Percentiles rank a stretch among this genome's conserved stretches.
These are phyloP conservation scores for Papiliotrema laurentii DNA, from an alignment of 1,284 basidiomycete species.

Conservation along the genomic window DNA sequence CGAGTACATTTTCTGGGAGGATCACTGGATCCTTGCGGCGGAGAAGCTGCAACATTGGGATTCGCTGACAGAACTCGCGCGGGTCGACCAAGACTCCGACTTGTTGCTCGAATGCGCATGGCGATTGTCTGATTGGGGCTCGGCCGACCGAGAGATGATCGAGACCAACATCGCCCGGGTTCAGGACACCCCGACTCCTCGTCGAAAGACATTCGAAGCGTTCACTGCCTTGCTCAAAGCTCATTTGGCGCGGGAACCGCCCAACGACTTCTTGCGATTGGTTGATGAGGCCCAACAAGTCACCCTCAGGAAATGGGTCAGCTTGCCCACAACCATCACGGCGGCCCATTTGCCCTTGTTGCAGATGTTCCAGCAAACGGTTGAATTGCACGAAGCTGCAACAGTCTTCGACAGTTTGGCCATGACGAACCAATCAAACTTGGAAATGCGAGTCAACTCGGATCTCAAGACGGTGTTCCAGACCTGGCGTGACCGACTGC, in stretches of 20 bases:
- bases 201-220: conserved; percentile 91
- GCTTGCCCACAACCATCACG: conserved; percentile 76
- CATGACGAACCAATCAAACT: conserved; percentile 78
- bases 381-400: conserved; percentile 94
- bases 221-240: conserved; percentile 74
- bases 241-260: conserved; percentile 48
- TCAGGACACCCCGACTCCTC: conserved; percentile 82
- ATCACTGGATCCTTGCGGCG: conserved; percentile 95
- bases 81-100: conserved; percentile 86
- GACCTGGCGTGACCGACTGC: conserved; percentile 95
- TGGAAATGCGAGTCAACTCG: conserved; percentile 83
- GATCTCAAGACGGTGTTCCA: conserved; percentile 95
- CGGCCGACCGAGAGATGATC: conserved; percentile 61
- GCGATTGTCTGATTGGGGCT: conserved; percentile 88
- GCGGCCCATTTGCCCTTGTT: conserved; percentile 89
- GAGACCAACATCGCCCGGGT: conserved; percentile 81
- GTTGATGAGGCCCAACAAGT: conserved; percentile 97
- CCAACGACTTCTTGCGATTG: conserved; percentile 70
- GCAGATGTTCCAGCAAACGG: conserved; percentile 98
- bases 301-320: conserved; percentile 92
- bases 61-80: conserved; percentile 85
- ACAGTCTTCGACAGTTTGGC: conserved; percentile 89
- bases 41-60: conserved; percentile 99
- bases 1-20: conserved; percentile 98
- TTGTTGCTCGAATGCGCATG: conserved; percentile 92